A percentile compares a stretch with the other conserved stretches of the same genome.
These are phyloP conservation scores for Aspergillus quadricinctus DNA, from an alignment of 2,329 filamentous ascomycete genomes.

Conservation along the genomic window DNA sequence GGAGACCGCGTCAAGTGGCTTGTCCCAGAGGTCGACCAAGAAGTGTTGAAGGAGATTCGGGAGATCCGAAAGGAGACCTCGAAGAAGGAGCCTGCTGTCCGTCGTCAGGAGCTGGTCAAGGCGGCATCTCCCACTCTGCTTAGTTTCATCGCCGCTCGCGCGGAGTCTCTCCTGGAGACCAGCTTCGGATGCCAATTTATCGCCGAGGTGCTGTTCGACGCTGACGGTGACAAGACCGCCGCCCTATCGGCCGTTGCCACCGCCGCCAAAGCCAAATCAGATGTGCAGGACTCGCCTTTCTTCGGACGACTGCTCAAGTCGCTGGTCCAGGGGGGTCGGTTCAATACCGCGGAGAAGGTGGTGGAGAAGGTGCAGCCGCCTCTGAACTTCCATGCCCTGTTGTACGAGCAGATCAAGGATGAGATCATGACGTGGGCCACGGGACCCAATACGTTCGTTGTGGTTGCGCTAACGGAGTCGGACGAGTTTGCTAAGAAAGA, in stretches of 20 bases:
- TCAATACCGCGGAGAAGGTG: constrained; percentile 68
- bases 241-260: constrained; percentile 65
- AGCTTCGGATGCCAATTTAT: constrained; percentile 86
- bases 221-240: constrained; percentile 68
- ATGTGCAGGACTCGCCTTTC: constrained; percentile 58
- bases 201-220: constrained; percentile 72
- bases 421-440: constrained; percentile 79
- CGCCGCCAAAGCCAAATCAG: constrained; percentile 38
- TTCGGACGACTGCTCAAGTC: constrained; percentile 86
- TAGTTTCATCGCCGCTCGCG: constrained; percentile 64
- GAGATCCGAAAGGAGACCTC: constrained; percentile 77
- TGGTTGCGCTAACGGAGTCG: constrained; percentile 75
- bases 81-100: constrained; percentile 79
- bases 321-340: constrained; percentile 83
- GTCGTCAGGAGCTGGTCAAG: constrained; percentile 71
- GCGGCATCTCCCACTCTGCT: constrained; percentile 72
- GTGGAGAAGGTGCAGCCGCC: constrained; percentile 69
- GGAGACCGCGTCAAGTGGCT: constrained; percentile 58
- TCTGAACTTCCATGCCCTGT: constrained; percentile 70
- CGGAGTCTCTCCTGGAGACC: constrained; percentile 65
- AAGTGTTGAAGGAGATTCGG: constrained; percentile 71
- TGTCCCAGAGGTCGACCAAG: constrained; percentile 60
- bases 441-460: constrained; percentile 78
- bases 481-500: constrained; percentile 63
- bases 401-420: constrained; percentile 78